A percentile compares a stretch with the other conserved stretches of the same genome.
Conservation (phyloP, 176 grass and related monocot genomes). For the Elaeis guineensis region DNA sequence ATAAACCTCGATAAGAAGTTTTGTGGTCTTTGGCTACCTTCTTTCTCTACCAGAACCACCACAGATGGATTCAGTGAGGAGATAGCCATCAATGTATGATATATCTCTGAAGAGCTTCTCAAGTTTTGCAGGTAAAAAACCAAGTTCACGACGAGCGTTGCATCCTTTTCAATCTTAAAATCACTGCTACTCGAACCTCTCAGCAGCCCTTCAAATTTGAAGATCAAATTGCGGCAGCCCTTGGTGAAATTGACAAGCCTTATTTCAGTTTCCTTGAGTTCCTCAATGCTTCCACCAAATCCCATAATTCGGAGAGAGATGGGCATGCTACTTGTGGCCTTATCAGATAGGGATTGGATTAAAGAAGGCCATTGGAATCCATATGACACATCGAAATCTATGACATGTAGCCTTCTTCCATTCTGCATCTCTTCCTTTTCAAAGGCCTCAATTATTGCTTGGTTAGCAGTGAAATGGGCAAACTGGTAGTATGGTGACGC, state of each 20-base stretch:
- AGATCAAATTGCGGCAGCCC: conserved; percentile 39
- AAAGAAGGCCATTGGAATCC: conserved; percentile 95
- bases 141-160: conserved; percentile 62
- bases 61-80: conserved; percentile 41
- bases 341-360: conserved; percentile 66
- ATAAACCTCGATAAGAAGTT: conserved; percentile 40
- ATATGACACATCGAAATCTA: conserved; percentile 69
- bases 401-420: conserved; percentile 41
- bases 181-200: background rate
- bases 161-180: conserved; percentile 24
- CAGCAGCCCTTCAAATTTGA: conserved; percentile 60
- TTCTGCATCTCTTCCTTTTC: conserved; percentile 26
- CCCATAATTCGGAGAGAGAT: conserved; percentile 62
- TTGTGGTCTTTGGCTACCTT: conserved; percentile 1
- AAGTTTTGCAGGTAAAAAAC: conserved; percentile 36
- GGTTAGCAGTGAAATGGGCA: conserved; percentile 90
- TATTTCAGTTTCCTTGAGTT: conserved; percentile 48
- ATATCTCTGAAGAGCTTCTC: conserved; percentile 21
- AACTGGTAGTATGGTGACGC: conserved; percentile 62
- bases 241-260: conserved; percentile 45
- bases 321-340: conserved; percentile 13
- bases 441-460: conserved; percentile 84
- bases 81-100: conserved; percentile 29
- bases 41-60: conserved; percentile 51
- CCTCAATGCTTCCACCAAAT: conserved; percentile 31